phyloP scores from a whole-genome alignment of 2,329 filamentous ascomycete genomes.

The Colletotrichum sp. region DNA sequence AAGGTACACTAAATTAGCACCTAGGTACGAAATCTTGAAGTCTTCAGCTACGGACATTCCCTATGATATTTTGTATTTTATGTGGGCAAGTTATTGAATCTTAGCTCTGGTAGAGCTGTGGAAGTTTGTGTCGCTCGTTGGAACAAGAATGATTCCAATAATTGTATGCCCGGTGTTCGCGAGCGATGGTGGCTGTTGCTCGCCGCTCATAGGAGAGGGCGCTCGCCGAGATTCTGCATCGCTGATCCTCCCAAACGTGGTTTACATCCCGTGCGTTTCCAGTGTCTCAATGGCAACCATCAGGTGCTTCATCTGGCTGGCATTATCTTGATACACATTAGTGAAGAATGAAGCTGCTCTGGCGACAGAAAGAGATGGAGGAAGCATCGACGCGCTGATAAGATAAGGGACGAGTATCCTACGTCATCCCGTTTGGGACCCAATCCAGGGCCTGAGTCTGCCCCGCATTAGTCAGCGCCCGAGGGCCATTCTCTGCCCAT shows the following conservation, averaged over 20 bases:
- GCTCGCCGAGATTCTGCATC: background rate
- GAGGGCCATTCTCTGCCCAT: background rate
- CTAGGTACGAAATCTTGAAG: background rate
- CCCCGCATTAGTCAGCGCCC: slow-evolving; percentile 18
- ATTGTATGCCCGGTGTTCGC: background rate
- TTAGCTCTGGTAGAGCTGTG: background rate
- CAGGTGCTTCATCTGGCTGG: background rate
- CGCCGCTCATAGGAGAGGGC: background rate
- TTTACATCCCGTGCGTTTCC: background rate
- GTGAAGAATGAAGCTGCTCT: background rate
- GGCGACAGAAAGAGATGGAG: background rate
- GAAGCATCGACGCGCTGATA: background rate
- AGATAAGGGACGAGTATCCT: background rate
- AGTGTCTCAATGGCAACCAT: background rate
- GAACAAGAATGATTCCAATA: background rate
- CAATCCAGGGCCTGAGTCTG: background rate
- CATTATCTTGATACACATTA: background rate
- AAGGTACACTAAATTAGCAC: background rate
- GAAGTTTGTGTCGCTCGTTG: background rate
- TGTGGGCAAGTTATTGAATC: background rate
- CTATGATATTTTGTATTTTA: background rate
- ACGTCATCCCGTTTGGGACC: slow-evolving; percentile 2
- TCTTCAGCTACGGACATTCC: background rate
- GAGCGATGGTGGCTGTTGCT: background rate
- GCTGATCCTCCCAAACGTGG: background rate